Percentiles rank a stretch among this genome's conserved stretches.
phyloP scores from a whole-genome alignment of 2,329 filamentous ascomycete species.

The Trematosphaeria pertusa region DNA sequence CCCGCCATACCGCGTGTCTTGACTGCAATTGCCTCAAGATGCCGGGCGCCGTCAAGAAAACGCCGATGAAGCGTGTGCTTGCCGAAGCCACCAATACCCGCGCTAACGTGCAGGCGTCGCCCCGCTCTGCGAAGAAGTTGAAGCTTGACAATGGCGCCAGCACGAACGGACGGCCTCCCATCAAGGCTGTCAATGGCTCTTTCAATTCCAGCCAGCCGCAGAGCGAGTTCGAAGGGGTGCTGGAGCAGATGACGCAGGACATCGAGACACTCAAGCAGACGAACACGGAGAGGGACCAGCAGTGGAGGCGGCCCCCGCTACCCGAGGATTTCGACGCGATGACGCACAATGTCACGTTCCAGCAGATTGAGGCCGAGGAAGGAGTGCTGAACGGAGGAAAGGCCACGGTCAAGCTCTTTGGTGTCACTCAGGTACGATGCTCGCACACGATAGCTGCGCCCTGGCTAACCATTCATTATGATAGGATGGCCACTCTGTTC shows the following conservation, averaged over 20 bases:
- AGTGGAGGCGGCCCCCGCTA: constrained; percentile 77
- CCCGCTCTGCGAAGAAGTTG: constrained; percentile 75
- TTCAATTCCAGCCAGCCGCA: constrained; percentile 73
- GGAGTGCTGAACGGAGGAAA: constrained; percentile 79
- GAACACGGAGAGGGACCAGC: constrained; percentile 91
- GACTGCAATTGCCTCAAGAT: constrained; percentile 25
- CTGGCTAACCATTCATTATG: constrained; percentile 16
- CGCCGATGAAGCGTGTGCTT: constrained; percentile 56
- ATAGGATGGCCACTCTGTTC: constrained; percentile 81
- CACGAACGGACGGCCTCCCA: constrained; percentile 67
- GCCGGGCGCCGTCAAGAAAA: constrained; percentile 40
- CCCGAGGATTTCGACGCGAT: constrained; percentile 65
- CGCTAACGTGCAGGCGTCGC: constrained; percentile 53
- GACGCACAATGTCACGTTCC: constrained; percentile 80
- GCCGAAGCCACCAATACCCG: constrained; percentile 54
- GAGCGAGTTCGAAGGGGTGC: constrained; percentile 88
- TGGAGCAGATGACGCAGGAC: constrained; percentile 96
- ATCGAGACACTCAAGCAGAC: constrained; percentile 83
- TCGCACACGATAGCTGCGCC: background rate
- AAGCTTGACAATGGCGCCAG: constrained; percentile 72
- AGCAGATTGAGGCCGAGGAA: constrained; percentile 95
- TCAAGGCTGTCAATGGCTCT: constrained; percentile 67
- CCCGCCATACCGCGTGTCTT: constrained; percentile 16
- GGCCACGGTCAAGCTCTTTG: constrained; percentile 88
- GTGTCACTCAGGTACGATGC: constrained; percentile 75